Evolutionary conservation across 306 rosid species (phyloP).

Genomic region (Alnus rubra): DNA sequence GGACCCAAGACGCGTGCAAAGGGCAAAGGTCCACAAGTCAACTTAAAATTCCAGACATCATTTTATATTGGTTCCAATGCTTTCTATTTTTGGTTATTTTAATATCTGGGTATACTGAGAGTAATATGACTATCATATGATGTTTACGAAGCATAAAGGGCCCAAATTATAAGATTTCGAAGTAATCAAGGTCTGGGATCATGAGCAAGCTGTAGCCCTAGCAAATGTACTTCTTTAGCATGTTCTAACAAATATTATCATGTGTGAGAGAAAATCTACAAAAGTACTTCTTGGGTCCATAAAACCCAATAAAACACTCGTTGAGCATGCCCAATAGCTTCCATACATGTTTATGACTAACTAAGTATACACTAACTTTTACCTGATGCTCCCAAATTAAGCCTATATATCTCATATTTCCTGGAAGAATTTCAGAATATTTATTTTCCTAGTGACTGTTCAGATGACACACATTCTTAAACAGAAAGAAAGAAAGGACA

Average conservation of each 20-base stretch:
- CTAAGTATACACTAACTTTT: neutral
- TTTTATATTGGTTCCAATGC: constrained; percentile 15
- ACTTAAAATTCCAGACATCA: constrained; percentile 19
- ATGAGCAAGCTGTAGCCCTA: neutral
- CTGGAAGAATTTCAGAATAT: neutral
- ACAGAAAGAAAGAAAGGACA: neutral
- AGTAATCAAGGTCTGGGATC: constrained; percentile 3
- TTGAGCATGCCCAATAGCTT: neutral
- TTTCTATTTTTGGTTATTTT: constrained; percentile 7
- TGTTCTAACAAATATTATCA: no score
- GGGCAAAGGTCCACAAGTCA: constrained; percentile 16
- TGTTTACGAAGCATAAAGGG: neutral
- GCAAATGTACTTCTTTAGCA: neutral
- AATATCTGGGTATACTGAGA: neutral
- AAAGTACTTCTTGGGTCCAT: neutral
- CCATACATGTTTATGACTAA: neutral
- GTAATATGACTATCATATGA: constrained; percentile 14
- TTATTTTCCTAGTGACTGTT: neutral
- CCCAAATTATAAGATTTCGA: neutral
- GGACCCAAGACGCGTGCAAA: constrained; percentile 17
- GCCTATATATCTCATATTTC: neutral
- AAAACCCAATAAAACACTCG: neutral
- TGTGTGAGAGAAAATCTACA: no score
- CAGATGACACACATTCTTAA: neutral
- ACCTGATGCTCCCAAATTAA: neutral